A percentile compares a stretch with the other conserved stretches of the same genome.
Evolutionary conservation across 2,329 filamentous ascomycete genomes (phyloP).

Genomic region (Apiospora hydei): DNA sequence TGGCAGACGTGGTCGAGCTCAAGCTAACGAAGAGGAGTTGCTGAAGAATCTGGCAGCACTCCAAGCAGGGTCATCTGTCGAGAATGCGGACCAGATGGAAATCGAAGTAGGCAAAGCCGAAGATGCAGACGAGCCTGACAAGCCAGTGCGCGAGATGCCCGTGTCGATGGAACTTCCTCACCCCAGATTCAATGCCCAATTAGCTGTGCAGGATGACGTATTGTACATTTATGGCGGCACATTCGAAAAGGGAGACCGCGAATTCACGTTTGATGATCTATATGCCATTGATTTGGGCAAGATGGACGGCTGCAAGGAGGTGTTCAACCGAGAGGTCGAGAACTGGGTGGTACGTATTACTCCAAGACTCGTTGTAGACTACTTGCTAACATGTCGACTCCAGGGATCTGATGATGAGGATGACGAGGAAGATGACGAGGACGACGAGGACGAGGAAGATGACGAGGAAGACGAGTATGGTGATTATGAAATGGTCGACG

Average conservation of each 20-base stretch:
- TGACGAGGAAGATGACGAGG: constrained; percentile 65
- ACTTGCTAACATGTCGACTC: constrained; percentile 39
- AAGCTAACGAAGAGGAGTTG: constrained; percentile 91
- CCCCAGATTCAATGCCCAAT: constrained; percentile 86
- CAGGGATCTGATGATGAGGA: constrained; percentile 62
- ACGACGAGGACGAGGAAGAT: constrained; percentile 61
- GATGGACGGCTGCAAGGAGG: constrained; percentile 89
- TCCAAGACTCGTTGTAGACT: constrained; percentile 43
- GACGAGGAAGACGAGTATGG: constrained; percentile 59
- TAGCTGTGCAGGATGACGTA: constrained; percentile 90
- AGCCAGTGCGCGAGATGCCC: constrained; percentile 67
- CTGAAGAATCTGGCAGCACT: constrained; percentile 86
- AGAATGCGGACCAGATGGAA: constrained; percentile 53
- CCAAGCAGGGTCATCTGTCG: constrained; percentile 74
- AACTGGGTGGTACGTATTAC: constrained; percentile 79
- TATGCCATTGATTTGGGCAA: constrained; percentile 95
- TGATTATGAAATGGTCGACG: constrained; percentile 58
- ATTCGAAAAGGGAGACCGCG: constrained; percentile 91
- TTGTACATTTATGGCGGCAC: constrained; percentile 96
- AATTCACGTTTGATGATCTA: constrained; percentile 95
- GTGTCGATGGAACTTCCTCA: constrained; percentile 86
- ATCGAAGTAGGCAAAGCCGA: constrained; percentile 56
- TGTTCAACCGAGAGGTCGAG: constrained; percentile 83
- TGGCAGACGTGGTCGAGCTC: constrained; percentile 74
- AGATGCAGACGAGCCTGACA: constrained; percentile 62